Base-by-base conservation (phyloP, 345 rosid genomes). In the Moringa oleifera region DNA sequence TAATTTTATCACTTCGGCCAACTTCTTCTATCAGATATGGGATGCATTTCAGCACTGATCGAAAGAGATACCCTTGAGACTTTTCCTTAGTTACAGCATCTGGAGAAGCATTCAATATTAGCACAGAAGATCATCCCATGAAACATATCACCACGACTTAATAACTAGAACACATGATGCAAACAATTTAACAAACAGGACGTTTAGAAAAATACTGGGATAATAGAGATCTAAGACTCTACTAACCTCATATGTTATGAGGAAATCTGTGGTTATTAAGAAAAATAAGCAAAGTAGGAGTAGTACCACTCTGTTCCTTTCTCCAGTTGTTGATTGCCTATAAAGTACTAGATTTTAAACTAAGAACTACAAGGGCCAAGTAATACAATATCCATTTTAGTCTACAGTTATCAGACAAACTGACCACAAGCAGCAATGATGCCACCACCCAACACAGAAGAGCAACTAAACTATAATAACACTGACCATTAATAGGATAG, bases 81-180 rank as follows among this genome's bases (percentile, higher is more conserved):
- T 94, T 94, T 70, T 94, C 99, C 83, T 90, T 94, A 70, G 84
- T 86, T 68, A 86, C 96, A 74, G 95, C 87, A 86, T 94, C 99
- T 88, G 86, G 56, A 68, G 60, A 71, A 65, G 57, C 60, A 77
- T 55, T 66, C 6, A 75, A 57, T 62, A 67, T 60, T 60, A 69
- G 74, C 74, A 57, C 21, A 18, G 46, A 51, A 6, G 54, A 20
- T 19, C 0, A 20, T 51, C 54, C 54, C 15, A 47, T n/a, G 54
- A 51, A 41, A 41, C 47, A 15, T 41, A 15, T 41, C 13, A 37
- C 55, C 53, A 28, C 57, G 63, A 23, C 64, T 31, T 57, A 23
- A 51, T 28, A n/a, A 22, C 45, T 23, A 49, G 22, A 59, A 49
- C 18, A 16, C 45, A 45, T 53, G 53, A 47, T 41, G 53, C 57